Percentiles rank a stretch among this genome's conserved stretches.
These are phyloP conservation scores for Coemansia sp. DNA, from an alignment of 192 early-diverging fungal genomes.

Conservation along the genomic window DNA sequence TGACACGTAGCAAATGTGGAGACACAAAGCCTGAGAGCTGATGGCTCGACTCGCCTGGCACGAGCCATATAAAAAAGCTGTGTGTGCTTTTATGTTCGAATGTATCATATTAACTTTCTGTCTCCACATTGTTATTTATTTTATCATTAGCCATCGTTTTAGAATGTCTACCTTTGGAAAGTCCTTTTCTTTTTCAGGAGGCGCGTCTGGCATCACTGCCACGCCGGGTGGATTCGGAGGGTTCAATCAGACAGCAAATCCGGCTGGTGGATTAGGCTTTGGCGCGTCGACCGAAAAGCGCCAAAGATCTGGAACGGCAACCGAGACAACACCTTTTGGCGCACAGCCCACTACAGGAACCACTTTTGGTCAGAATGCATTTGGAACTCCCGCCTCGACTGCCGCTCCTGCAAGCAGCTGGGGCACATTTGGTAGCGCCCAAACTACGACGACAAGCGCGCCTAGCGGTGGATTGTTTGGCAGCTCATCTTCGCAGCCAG, in stretches of 20 bases:
- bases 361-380: conserved; percentile 19
- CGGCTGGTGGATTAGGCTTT: conserved; percentile 23
- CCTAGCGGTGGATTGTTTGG: conserved; percentile 29
- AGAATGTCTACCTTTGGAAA: conserved; percentile 45
- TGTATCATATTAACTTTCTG: too few species aligned
- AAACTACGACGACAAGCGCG: conserved; percentile 1
- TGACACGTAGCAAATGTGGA: neutral
- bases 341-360: neutral
- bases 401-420: conserved; percentile 6
- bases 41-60: conserved; percentile 1
- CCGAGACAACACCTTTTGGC: conserved; percentile 15
- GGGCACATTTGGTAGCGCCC: conserved; percentile 24
- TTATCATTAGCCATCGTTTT: neutral
- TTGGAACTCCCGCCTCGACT: conserved; percentile 7
- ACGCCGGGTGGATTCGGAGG: conserved; percentile 31
- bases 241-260: conserved; percentile 24
- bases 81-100: neutral
- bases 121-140: neutral
- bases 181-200: conserved; percentile 49
- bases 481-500: neutral
- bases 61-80: neutral
- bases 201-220: conserved; percentile 15
- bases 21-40: too few species aligned
- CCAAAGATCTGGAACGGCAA: conserved; percentile 34
- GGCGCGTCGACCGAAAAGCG: conserved; percentile 44